These are phyloP conservation scores for Neostapfia colusana DNA, from an alignment of 176 grass and related monocot genomes.

Conservation along the genomic window DNA sequence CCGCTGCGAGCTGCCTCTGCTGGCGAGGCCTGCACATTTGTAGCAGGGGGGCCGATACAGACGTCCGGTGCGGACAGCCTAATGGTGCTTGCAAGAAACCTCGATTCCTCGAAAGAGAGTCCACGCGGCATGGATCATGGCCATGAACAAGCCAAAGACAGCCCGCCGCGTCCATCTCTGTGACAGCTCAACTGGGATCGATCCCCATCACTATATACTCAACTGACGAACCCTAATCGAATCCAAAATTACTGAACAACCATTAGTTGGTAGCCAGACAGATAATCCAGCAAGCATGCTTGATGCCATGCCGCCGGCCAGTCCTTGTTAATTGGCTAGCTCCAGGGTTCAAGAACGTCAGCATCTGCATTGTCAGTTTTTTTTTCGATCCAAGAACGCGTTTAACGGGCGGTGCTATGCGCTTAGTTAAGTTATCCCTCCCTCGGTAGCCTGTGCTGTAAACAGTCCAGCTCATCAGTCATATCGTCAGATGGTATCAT, in stretches of 20 bases:
- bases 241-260: background rate
- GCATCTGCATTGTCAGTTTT: background rate
- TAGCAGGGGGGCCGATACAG: no score
- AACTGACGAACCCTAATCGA: background rate
- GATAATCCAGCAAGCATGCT: background rate
- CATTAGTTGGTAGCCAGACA: background rate
- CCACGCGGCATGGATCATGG: conserved; percentile 25
- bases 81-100: background rate
- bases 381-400: background rate
- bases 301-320: background rate
- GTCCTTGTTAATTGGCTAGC: conserved; percentile 31
- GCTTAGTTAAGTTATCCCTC: background rate
- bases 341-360: background rate
- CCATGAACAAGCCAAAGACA: conserved; percentile 22
- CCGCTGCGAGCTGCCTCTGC: no score
- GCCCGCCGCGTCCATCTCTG: conserved; percentile 42
- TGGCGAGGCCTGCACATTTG: no score
- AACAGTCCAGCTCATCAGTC: background rate
- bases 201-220: conserved; percentile 1
- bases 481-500: conserved; percentile 16
- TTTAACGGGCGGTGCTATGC: conserved; percentile 16
- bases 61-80: no score
- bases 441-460: background rate
- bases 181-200: conserved; percentile 51
- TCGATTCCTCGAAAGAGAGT: background rate